These are phyloP conservation scores for Irpex rosettiformis DNA, from an alignment of 1,284 basidiomycete genomes.

Conservation along the genomic window DNA sequence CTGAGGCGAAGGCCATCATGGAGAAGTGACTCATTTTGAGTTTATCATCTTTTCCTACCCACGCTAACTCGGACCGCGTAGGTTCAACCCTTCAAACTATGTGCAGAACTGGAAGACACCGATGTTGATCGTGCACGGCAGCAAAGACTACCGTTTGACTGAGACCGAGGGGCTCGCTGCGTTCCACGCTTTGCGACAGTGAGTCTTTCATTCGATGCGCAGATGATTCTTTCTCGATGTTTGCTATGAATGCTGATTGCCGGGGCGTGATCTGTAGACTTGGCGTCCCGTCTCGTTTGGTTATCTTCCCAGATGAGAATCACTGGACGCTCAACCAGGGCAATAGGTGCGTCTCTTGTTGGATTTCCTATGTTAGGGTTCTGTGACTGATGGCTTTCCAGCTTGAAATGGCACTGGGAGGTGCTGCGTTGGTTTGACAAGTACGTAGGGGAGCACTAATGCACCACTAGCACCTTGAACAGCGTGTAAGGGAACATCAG, in stretches of 20 bases:
- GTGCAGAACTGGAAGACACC: conserved; percentile 86
- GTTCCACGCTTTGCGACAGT: conserved; percentile 81
- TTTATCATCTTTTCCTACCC: too few relatives aligned
- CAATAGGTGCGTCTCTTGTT: conserved; percentile 48
- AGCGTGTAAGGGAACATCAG: too few relatives aligned
- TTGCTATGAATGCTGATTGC: too few relatives aligned
- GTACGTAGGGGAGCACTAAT: conserved; percentile 50
- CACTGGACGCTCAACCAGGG: conserved; percentile 84
- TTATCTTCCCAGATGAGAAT: conserved; percentile 93
- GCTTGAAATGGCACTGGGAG: conserved; percentile 85
- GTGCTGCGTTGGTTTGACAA: conserved; percentile 85
- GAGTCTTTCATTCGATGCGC: conserved; percentile 30
- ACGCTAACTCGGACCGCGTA: conserved; percentile 19
- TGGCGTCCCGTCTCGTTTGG: conserved; percentile 75
- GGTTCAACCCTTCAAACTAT: conserved; percentile 74
- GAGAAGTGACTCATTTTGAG: conserved; percentile 45
- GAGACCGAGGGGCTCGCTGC: conserved; percentile 81
- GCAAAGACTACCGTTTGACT: conserved; percentile 81
- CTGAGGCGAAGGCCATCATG: conserved; percentile 49
- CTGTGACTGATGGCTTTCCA: conserved; percentile 22
- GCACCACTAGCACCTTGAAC: too few relatives aligned
- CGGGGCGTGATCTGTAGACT: conserved; percentile 43
- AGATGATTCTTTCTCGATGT: too few relatives aligned
- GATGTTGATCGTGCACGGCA: conserved; percentile 81
- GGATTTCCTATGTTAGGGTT: neutral